A percentile compares a stretch with the other conserved stretches of the same genome.
phyloP scores from a whole-genome alignment of 2,329 filamentous ascomycete genomes.

The Fusarium avenaceum region DNA sequence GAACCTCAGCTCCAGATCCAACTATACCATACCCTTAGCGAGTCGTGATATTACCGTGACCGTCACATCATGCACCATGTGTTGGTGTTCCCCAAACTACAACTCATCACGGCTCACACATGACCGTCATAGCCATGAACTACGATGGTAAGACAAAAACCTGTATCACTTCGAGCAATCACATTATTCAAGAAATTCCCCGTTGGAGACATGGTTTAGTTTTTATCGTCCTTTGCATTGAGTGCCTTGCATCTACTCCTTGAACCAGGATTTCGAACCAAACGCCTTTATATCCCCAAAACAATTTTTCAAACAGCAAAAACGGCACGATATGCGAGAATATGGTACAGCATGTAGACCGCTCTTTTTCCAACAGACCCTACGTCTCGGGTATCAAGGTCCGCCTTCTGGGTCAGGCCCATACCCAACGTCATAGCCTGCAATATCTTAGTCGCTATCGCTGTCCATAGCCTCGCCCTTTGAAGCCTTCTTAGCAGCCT shows the following conservation, averaged over 20 bases:
- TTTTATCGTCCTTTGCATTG: constrained; percentile 49
- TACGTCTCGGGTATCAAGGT: constrained; percentile 42
- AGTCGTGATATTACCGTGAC: constrained; percentile 23
- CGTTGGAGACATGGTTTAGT: constrained; percentile 24
- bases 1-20: constrained; percentile 21
- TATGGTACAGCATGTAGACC: constrained; percentile 50
- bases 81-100: constrained; percentile 5
- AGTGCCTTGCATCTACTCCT: constrained; percentile 50
- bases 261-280: constrained; percentile 49
- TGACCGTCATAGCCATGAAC: constrained; percentile 22
- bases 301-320: constrained; percentile 42
- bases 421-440: constrained; percentile 21
- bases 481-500: constrained; percentile 67
- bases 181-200: neutral
- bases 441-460: constrained; percentile 62
- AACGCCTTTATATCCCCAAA: constrained; percentile 48
- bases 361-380: constrained; percentile 46
- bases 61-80: constrained; percentile 24
- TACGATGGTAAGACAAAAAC: constrained; percentile 20
- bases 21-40: constrained; percentile 21
- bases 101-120: constrained; percentile 22
- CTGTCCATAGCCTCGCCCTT: constrained; percentile 66
- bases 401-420: constrained; percentile 24
- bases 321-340: constrained; percentile 41
- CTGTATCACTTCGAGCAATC: constrained; percentile 15